Conservation (phyloP, 2,329 filamentous ascomycete genomes). For the Penicillium sp. region DNA sequence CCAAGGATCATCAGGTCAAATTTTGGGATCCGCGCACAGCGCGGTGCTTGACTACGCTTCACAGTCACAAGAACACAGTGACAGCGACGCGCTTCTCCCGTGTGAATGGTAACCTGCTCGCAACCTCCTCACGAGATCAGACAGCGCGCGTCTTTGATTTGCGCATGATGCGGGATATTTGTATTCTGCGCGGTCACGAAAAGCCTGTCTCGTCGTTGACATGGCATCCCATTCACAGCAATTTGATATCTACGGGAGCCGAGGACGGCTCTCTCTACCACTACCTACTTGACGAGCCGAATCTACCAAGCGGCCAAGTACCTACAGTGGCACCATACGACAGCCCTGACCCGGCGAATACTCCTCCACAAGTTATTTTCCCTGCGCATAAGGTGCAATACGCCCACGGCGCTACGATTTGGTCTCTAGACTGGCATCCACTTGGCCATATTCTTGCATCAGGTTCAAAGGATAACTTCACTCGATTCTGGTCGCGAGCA, state of each 20-base stretch:
- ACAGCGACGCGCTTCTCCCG: constrained; percentile 91
- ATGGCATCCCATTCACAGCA: constrained; percentile 93
- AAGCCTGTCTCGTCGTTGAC: constrained; percentile 92
- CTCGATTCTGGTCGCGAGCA: constrained; percentile 92
- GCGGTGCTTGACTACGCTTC: constrained; percentile 87
- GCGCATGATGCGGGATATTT: constrained; percentile 97
- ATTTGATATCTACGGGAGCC: constrained; percentile 86
- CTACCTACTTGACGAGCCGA: constrained; percentile 94
- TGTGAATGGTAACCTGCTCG: constrained; percentile 80
- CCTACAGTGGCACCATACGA: constrained; percentile 82
- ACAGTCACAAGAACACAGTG: constrained; percentile 97
- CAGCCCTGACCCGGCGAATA: constrained; percentile 75
- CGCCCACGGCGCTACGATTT: constrained; percentile 93
- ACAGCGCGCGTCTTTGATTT: constrained; percentile 93
- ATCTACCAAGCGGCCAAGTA: constrained; percentile 74
- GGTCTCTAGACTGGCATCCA: constrained; percentile 98
- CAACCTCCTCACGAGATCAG: constrained; percentile 90
- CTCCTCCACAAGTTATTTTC: constrained; percentile 86
- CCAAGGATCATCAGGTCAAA: constrained; percentile 96
- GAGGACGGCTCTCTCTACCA: constrained; percentile 89
- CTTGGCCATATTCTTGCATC: constrained; percentile 93
- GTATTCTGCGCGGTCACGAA: constrained; percentile 89
- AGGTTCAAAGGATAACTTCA: constrained; percentile 94
- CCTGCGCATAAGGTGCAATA: constrained; percentile 85
- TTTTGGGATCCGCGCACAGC: constrained; percentile 96